Evolutionary conservation across 371 early-diverging fungal genomes (phyloP).

Genomic region (Rhizopus arrhizus): DNA sequence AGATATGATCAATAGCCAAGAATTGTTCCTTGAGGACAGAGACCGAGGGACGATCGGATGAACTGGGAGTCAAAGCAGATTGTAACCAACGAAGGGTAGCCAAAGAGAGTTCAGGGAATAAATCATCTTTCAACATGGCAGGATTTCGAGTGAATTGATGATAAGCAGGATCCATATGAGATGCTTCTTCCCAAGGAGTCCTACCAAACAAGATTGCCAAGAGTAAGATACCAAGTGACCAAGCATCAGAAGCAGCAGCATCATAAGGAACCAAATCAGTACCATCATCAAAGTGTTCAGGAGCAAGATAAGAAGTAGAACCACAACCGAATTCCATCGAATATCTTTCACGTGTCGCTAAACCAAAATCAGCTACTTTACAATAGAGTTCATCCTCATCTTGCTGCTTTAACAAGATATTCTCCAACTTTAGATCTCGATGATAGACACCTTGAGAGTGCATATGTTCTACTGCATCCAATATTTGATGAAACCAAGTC

Average conservation of each 20-base stretch:
- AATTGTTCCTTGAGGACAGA: constrained; percentile 37
- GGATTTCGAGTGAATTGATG: constrained; percentile 58
- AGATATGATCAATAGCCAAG: constrained; percentile 24
- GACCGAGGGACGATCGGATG: constrained; percentile 34
- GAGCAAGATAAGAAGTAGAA: constrained; percentile 68
- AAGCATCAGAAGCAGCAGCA: constrained; percentile 72
- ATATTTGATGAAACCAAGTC: constrained; percentile 55
- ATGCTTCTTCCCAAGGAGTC: constrained; percentile 80
- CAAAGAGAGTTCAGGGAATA: constrained; percentile 53
- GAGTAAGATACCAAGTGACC: constrained; percentile 79
- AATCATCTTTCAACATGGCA: constrained; percentile 47
- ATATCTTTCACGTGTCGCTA: constrained; percentile 74
- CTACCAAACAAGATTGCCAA: constrained; percentile 75
- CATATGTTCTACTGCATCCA: constrained; percentile 58
- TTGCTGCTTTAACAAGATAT: constrained; percentile 60
- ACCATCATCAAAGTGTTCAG: constrained; percentile 60
- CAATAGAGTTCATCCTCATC: constrained; percentile 41
- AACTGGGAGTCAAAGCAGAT: constrained; percentile 29
- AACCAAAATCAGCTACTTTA: constrained; percentile 86
- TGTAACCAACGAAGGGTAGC: constrained; percentile 42
- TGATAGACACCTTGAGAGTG: constrained; percentile 66
- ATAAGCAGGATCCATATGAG: constrained; percentile 53
- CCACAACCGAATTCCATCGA: constrained; percentile 82
- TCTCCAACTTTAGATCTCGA: constrained; percentile 83
- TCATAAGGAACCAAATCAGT: constrained; percentile 50